Evolutionary conservation across 768 basidiomycete genomes (phyloP).

Genomic region (Lactarius hengduanensis): DNA sequence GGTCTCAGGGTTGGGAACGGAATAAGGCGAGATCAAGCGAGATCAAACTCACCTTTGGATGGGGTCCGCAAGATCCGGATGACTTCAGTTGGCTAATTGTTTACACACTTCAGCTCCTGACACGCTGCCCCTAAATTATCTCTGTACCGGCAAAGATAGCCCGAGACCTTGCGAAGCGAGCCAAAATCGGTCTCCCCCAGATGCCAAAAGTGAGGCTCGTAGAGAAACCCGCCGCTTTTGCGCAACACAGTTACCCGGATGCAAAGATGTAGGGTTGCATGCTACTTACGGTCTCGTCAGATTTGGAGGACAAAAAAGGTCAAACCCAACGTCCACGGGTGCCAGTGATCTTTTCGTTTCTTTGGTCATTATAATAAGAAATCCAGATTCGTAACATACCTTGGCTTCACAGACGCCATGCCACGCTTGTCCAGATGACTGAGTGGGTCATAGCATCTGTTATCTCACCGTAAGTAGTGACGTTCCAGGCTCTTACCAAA

Average conservation of each 20-base stretch:
- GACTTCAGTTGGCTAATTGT: background rate
- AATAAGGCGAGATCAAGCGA: background rate
- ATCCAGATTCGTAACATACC: background rate
- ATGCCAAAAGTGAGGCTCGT: no score
- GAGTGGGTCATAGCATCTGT: background rate
- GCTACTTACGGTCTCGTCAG: background rate
- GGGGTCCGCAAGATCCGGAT: background rate
- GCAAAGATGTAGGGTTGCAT: no score
- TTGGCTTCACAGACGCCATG: background rate
- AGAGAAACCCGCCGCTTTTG: no score
- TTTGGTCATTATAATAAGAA: background rate
- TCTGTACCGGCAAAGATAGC: no score
- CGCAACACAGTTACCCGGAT: no score
- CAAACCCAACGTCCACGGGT: background rate
- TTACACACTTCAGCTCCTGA: background rate
- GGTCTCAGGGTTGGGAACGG: background rate
- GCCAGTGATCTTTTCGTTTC: background rate
- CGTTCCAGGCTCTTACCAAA: background rate
- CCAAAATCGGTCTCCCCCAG: background rate
- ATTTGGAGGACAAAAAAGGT: background rate
- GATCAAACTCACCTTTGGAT: background rate
- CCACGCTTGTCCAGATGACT: background rate
- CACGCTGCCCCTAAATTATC: no score
- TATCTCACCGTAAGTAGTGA: background rate
- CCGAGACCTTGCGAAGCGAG: background rate